Evolutionary conservation across 176 grass and related monocot species (phyloP).

Genomic region (Triticum turgidum): DNA sequence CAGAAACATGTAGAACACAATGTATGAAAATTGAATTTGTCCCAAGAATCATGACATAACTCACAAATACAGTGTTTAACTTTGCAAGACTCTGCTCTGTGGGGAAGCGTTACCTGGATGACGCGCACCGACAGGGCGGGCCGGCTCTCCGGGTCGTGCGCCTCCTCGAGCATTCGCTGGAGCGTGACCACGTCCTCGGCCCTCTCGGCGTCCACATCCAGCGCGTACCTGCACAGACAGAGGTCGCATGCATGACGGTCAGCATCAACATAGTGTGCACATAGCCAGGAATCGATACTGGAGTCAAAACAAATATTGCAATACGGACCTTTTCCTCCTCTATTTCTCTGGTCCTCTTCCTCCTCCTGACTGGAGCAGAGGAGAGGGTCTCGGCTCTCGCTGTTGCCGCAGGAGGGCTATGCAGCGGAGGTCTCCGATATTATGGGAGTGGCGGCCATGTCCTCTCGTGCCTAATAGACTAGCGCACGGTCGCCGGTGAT

Average conservation of each 20-base stretch:
- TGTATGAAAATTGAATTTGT: too few relatives aligned
- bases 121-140: slow-evolving; percentile 53
- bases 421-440: too few relatives aligned
- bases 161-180: slow-evolving; percentile 58
- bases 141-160: slow-evolving; percentile 35
- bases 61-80: neutral
- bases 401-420: too few relatives aligned
- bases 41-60: neutral
- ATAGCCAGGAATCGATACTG: too few relatives aligned
- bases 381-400: too few relatives aligned
- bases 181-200: slow-evolving; percentile 67
- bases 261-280: neutral
- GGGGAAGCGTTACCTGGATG: neutral
- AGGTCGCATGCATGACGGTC: neutral
- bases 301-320: too few relatives aligned
- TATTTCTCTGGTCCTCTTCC: too few relatives aligned
- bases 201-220: slow-evolving; percentile 67
- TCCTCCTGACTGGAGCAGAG: too few relatives aligned
- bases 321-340: too few relatives aligned
- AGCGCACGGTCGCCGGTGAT: too few relatives aligned
- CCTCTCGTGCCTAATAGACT: too few relatives aligned
- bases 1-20: neutral
- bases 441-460: too few relatives aligned
- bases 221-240: slow-evolving; percentile 44
- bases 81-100: neutral